Conservation (phyloP, 1,139 yeast genomes). For the Chernovozyma sophiae-reginae region DNA sequence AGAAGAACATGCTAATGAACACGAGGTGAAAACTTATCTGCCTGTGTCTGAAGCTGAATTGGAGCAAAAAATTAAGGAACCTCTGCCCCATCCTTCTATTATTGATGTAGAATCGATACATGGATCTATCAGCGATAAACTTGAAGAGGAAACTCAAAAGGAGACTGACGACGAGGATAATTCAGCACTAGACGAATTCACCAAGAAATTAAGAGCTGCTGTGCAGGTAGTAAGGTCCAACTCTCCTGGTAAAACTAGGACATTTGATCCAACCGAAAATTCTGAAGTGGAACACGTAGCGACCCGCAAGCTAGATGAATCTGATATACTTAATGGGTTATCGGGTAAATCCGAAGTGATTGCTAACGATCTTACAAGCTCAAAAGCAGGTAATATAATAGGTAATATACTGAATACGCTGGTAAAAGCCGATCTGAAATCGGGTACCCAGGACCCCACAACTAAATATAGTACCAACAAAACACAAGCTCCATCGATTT, state of each 20-base stretch:
- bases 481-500: not conserved
- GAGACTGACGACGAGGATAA: constrained; percentile 1
- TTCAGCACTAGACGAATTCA: constrained; percentile 6
- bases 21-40: not conserved
- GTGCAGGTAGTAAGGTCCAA: constrained; percentile 3
- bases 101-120: constrained; percentile 4
- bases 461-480: not conserved
- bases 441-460: not conserved
- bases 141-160: constrained; percentile 1
- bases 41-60: constrained; percentile 2
- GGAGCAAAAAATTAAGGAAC: constrained; percentile 5
- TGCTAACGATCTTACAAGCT: not conserved
- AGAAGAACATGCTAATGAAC: too few species aligned
- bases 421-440: not conserved
- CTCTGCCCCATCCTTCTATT: constrained; percentile 6
- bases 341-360: not conserved
- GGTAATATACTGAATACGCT: not conserved
- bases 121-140: constrained; percentile 3
- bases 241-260: not conserved
- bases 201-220: constrained; percentile 7
- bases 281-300: not conserved
- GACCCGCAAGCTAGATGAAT: not conserved
- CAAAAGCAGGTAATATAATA: not conserved
- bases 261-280: constrained; percentile 1
- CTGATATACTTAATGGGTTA: not conserved